Evolutionary conservation across 768 basidiomycete genomes (phyloP), one percentile per base, ranked within the genome.

Genomic region (Kwoniella botswanensis): DNA sequence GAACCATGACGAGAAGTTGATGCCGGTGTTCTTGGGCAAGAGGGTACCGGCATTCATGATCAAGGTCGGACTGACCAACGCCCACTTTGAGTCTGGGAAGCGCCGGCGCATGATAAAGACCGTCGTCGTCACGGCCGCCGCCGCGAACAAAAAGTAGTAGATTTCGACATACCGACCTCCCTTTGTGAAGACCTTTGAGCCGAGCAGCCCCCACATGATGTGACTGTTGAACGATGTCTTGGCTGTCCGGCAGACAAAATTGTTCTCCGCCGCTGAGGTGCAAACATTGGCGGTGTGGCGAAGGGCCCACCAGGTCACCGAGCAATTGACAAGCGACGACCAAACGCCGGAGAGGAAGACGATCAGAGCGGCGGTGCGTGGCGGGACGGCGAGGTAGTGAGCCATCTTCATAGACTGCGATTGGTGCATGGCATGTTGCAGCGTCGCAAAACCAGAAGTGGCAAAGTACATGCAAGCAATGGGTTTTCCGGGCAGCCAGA

Each of bases 401-500:
- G 18, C 55, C 18, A 56, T 26, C 22, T 56, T 56, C 12, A 22
- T 22, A 13, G 55, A 17, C 24, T 56, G 18, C 5, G 55, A 56
- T 26, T 56, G 55, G n/a, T 56, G 55, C 13, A 56, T 17, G 13
- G 55, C 55, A 56, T 56, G 55, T 56, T 56, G 55, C 12, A 56
- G 55, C 13, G 55, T 56, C 13, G 18, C 55, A 26, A n/a, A 56
- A 17, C 55, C 55, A 22, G 24, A 56, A 13, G 24, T 22, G 12
- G 55, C 24, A 24, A 56, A 56, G 55, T 56, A 56, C 55, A 56
- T 56, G 22, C 55, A 56, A 26, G 55, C 55, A 24, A 56, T 56
- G 22, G 55, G 55, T 22, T 56, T 17, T n/a, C 55, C 55, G 4
- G 18, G 18, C 24, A 56, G 22, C 55, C 55, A 56, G 22, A 56